Conservation (phyloP, 306 rosid genomes). For the Lathyrus oleraceus region DNA sequence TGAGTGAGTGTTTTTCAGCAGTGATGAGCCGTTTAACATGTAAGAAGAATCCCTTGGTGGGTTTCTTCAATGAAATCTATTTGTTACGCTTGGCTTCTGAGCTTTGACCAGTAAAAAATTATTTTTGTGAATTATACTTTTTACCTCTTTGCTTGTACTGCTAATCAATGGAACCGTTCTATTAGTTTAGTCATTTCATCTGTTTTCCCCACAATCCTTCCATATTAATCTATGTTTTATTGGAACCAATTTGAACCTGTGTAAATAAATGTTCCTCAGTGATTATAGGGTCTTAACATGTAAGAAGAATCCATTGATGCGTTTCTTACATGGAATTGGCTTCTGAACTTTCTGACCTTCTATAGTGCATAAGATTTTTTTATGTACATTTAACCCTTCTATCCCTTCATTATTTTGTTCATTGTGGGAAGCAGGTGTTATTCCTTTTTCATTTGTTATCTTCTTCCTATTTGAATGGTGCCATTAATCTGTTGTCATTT, state of each 20-base stretch:
- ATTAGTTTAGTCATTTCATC: background rate
- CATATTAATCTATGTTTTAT: background rate
- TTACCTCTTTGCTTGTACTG: background rate
- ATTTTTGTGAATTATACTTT: background rate
- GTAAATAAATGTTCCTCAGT: background rate
- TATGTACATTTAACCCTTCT: background rate
- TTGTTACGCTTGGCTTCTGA: conserved; percentile 71
- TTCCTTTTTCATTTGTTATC: background rate
- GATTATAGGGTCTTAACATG: conserved; percentile 49
- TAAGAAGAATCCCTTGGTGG: conserved; percentile 39
- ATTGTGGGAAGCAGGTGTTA: background rate
- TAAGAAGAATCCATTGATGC: conserved; percentile 37
- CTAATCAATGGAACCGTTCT: background rate
- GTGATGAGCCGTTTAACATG: conserved; percentile 55
- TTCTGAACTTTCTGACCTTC: conserved; percentile 46
- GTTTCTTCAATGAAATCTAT: conserved; percentile 43
- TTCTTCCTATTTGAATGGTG: background rate
- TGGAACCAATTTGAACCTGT: background rate
- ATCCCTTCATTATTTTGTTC: background rate
- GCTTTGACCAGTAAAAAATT: conserved; percentile 25
- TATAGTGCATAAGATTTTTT: background rate
- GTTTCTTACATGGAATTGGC: conserved; percentile 51
- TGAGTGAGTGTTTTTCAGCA: background rate
- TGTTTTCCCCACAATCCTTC: too few relatives aligned
- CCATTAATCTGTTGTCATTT: background rate